Percentiles rank a stretch among this genome's conserved stretches.
Evolutionary conservation across 352 stramenopile species (phyloP).

Genomic region (Phytophthora kernoviae): DNA sequence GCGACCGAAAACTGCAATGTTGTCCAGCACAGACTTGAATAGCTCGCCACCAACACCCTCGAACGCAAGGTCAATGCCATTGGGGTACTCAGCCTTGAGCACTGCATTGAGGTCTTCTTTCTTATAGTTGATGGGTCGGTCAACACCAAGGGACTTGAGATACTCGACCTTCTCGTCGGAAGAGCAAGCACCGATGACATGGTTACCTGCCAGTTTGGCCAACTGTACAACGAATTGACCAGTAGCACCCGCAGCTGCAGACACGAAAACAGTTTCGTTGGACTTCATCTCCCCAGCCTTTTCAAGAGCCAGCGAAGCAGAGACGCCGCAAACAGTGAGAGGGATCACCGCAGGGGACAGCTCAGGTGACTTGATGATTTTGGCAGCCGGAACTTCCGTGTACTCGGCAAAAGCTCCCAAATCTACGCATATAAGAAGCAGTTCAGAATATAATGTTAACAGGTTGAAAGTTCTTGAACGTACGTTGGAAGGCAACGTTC

Average conservation of each 20-base stretch:
- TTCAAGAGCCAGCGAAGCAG: constrained; percentile 55
- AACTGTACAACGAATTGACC: constrained; percentile 86
- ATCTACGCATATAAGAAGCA: constrained; percentile 21
- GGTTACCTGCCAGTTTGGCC: constrained; percentile 59
- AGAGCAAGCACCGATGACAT: constrained; percentile 67
- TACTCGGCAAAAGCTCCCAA: constrained; percentile 63
- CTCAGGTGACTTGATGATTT: constrained; percentile 35
- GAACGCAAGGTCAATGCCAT: constrained; percentile 45
- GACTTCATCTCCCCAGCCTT: constrained; percentile 54
- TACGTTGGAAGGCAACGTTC: constrained; percentile 50
- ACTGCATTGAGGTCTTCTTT: constrained; percentile 44
- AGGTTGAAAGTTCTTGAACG: background rate
- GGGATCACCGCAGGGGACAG: constrained; percentile 34
- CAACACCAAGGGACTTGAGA: constrained; percentile 49
- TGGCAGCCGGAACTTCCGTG: constrained; percentile 33
- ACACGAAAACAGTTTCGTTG: constrained; percentile 44
- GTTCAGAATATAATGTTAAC: background rate
- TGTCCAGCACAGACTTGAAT: constrained; percentile 46
- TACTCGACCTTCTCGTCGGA: constrained; percentile 77
- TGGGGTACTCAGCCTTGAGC: constrained; percentile 47
- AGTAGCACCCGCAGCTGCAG: constrained; percentile 57
- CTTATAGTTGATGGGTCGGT: constrained; percentile 77
- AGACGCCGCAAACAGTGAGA: constrained; percentile 46
- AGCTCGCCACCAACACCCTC: constrained; percentile 41
- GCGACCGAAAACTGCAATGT: constrained; percentile 59